phyloP scores from a whole-genome alignment of 2,329 filamentous ascomycete genomes.

The Acrodontium crateriforme region DNA sequence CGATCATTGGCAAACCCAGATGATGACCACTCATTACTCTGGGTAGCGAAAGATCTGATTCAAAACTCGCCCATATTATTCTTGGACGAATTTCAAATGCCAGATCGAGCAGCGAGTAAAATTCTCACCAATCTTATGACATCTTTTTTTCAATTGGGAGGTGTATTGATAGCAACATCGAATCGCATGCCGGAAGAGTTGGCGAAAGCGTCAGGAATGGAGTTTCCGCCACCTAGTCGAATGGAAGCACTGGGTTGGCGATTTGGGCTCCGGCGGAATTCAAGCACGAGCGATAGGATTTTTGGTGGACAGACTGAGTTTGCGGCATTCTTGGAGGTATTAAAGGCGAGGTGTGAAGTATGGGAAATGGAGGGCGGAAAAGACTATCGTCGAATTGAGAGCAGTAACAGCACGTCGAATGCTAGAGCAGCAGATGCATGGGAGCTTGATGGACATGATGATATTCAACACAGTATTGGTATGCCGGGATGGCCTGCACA shows the following conservation, averaged over 20 bases:
- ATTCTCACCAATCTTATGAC: conserved; percentile 68
- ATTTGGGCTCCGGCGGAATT: conserved; percentile 19
- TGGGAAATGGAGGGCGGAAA: conserved; percentile 68
- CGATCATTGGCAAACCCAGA: conserved; percentile 8
- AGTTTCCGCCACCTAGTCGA: conserved; percentile 44
- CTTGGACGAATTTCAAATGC: conserved; percentile 71
- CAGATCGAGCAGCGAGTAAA: conserved; percentile 63
- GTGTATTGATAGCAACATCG: conserved; percentile 65
- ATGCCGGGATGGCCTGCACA: conserved; percentile 9
- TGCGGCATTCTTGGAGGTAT: conserved; percentile 57
- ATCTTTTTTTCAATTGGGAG: conserved; percentile 67
- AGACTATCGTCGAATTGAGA: conserved; percentile 53
- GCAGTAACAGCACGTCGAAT: conserved; percentile 16
- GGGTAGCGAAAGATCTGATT: conserved; percentile 62
- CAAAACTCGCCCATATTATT: conserved; percentile 65
- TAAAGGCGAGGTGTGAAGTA: conserved; percentile 66
- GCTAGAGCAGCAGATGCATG: conserved; percentile 9
- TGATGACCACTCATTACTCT: conserved; percentile 55
- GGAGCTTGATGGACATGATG: conserved; percentile 14
- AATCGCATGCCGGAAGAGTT: conserved; percentile 77
- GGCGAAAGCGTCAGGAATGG: conserved; percentile 57
- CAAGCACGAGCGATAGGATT: conserved; percentile 17
- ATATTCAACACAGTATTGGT: conserved; percentile 10
- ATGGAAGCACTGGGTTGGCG: conserved; percentile 30
- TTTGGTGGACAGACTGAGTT: conserved; percentile 57